phyloP scores from a whole-genome alignment of 768 basidiomycete genomes.

The Suillus variegatus region DNA sequence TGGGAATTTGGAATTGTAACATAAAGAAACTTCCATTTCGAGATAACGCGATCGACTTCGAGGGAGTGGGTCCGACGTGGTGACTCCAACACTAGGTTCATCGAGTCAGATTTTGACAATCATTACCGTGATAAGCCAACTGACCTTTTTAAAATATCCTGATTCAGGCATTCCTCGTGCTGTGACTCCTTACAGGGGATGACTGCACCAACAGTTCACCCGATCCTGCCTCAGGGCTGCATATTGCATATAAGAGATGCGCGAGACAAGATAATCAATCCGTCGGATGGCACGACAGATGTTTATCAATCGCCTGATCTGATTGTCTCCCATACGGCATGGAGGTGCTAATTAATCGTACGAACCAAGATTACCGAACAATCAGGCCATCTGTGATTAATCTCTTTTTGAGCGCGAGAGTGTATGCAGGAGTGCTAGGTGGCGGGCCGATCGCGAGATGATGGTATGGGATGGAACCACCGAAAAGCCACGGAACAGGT shows the following conservation, averaged over 20 bases:
- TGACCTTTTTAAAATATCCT: not conserved
- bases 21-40: conserved; percentile 1
- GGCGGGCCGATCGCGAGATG: not conserved
- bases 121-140: not conserved
- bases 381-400: not conserved
- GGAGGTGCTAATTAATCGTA: not conserved
- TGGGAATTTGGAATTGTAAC: not conserved
- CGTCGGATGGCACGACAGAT: not conserved
- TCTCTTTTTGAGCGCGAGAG: conserved; percentile 3
- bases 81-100: not conserved
- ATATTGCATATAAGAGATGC: not conserved
- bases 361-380: not conserved
- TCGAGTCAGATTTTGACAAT: not conserved
- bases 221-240: not conserved
- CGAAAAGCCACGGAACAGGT: not conserved
- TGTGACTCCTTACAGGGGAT: not conserved
- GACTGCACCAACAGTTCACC: not conserved
- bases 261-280: not conserved
- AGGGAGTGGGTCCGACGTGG: not conserved
- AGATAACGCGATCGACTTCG: not conserved
- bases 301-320: not conserved
- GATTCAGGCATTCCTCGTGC: not conserved
- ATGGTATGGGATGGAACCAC: not conserved
- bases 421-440: not conserved
- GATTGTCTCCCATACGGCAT: not conserved